Evolutionary conservation across 768 basidiomycete genomes (phyloP).

Genomic region (Rhodotorula toruloides): DNA sequence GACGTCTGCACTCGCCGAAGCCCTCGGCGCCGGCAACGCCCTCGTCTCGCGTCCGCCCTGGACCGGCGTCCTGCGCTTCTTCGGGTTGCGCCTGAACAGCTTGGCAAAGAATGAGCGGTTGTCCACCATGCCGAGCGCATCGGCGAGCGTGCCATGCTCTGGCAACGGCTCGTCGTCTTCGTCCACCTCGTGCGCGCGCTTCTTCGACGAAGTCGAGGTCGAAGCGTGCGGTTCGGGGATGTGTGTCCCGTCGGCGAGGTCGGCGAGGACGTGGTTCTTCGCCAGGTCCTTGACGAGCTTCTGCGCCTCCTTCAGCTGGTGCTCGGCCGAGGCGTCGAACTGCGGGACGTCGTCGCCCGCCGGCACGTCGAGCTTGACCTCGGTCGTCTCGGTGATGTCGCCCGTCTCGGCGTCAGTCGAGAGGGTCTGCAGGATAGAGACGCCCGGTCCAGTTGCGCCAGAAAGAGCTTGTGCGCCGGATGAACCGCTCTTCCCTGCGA

Average conservation of each 20-base stretch:
- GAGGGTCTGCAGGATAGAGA: slow-evolving; percentile 37
- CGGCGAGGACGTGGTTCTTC: slow-evolving; percentile 19
- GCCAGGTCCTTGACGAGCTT: slow-evolving; percentile 38
- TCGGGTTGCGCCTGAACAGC: slow-evolving; percentile 32
- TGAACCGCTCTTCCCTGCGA: not conserved
- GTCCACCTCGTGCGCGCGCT: slow-evolving; percentile 30
- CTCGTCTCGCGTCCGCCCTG: slow-evolving; percentile 15
- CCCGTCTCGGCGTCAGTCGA: slow-evolving; percentile 13
- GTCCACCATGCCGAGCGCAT: slow-evolving; percentile 22
- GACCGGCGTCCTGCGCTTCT: slow-evolving; percentile 12
- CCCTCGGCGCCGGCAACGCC: slow-evolving; percentile 1
- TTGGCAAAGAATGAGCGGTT: slow-evolving; percentile 37
- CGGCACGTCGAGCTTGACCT: slow-evolving; percentile 37
- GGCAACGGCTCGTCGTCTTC: slow-evolving; percentile 25
- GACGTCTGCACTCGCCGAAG: not conserved
- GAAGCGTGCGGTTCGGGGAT: slow-evolving; percentile 1
- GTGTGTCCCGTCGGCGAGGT: slow-evolving; percentile 4
- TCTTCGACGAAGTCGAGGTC: slow-evolving; percentile 2
- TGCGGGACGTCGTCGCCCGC: slow-evolving; percentile 10
- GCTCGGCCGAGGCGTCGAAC: slow-evolving; percentile 30
- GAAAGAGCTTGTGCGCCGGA: slow-evolving; percentile 12
- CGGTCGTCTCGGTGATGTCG: slow-evolving; percentile 35
- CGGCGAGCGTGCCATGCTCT: slow-evolving; percentile 27
- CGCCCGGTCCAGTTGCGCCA: slow-evolving; percentile 20
- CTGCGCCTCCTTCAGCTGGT: slow-evolving; percentile 27